A percentile compares a stretch with the other conserved stretches of the same genome.
Conservation (phyloP, 768 basidiomycete species). For the Hortiboletus flavorubellus region DNA sequence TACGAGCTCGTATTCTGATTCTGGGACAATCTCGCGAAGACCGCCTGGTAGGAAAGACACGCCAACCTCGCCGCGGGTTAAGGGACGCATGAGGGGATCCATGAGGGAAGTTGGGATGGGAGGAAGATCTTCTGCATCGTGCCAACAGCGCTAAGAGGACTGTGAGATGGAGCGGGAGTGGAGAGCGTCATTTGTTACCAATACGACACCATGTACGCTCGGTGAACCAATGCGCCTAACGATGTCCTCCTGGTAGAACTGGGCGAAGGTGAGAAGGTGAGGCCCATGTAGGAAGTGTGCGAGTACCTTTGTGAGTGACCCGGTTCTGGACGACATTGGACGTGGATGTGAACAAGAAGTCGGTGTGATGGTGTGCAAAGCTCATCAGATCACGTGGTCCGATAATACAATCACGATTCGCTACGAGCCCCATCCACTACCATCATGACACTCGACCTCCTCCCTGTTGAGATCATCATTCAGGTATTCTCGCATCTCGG, state of each 20-base stretch:
- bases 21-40: constrained; percentile 64
- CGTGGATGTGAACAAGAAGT: constrained; percentile 6
- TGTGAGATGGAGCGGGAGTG: constrained; percentile 10
- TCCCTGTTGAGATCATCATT: constrained; percentile 27
- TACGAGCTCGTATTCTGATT: constrained; percentile 64
- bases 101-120: constrained; percentile 37
- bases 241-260: constrained; percentile 71
- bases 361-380: background rate
- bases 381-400: constrained; percentile 21
- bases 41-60: constrained; percentile 62
- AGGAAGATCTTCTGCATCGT: constrained; percentile 73
- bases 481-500: constrained; percentile 19
- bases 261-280: background rate
- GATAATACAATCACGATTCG: background rate
- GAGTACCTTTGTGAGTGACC: constrained; percentile 33
- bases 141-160: constrained; percentile 73
- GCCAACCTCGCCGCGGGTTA: constrained; percentile 78
- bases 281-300: background rate
- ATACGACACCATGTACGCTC: constrained; percentile 53
- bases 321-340: constrained; percentile 28
- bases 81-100: constrained; percentile 74
- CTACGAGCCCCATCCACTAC: background rate
- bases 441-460: constrained; percentile 11
- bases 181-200: constrained; percentile 42
- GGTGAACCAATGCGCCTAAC: constrained; percentile 47